Conservation (phyloP, 257 asterid species). For the Primulina tabacum region DNA sequence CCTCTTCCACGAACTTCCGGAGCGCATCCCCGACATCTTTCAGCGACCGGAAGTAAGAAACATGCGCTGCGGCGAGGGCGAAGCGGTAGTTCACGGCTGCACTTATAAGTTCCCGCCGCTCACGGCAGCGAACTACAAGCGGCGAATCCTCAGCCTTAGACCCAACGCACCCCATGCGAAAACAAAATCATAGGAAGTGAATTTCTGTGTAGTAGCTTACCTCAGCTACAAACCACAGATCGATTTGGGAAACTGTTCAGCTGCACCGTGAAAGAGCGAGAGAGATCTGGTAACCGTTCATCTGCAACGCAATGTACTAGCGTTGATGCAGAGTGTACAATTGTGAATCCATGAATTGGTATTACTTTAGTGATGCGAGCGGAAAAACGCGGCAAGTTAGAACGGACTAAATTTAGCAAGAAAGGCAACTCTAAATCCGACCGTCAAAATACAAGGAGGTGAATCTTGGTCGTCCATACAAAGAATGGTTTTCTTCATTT, state of each 20-base stretch:
- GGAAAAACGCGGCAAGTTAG: constrained; percentile 25
- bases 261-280: constrained; percentile 7
- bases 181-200: neutral
- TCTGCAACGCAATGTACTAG: constrained; percentile 35
- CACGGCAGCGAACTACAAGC: constrained; percentile 77
- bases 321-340: constrained; percentile 26
- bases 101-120: constrained; percentile 68
- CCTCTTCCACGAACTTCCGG: constrained; percentile 87
- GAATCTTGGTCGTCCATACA: constrained; percentile 26
- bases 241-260: constrained; percentile 5
- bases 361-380: neutral
- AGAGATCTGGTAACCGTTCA: constrained; percentile 22
- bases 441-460: constrained; percentile 14
- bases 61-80: constrained; percentile 85
- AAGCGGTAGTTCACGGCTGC: constrained; percentile 85
- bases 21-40: constrained; percentile 83
- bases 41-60: constrained; percentile 73
- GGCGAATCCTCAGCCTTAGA: constrained; percentile 77
- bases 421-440: constrained; percentile 9
- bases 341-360: neutral
- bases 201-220: constrained; percentile 18
- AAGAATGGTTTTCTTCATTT: neutral
- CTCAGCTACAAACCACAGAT: constrained; percentile 24
- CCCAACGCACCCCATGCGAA: constrained; percentile 73
- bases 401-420: constrained; percentile 14